phyloP scores from a whole-genome alignment of 2,329 filamentous ascomycete genomes.

The Claviceps maximensis region DNA sequence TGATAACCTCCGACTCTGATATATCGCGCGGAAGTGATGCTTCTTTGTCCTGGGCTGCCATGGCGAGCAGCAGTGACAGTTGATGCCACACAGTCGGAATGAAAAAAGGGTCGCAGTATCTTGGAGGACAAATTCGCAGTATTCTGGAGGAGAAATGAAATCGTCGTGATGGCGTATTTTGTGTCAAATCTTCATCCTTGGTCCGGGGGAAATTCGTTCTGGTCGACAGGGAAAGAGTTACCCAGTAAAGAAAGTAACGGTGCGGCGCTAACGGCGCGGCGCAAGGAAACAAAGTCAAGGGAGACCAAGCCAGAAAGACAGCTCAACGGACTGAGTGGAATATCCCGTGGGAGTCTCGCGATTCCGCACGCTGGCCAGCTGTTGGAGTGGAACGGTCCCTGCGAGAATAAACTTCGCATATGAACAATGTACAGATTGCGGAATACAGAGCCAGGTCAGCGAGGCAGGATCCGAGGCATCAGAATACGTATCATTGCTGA shows the following conservation, averaged over 20 bases:
- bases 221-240: background rate
- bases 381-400: background rate
- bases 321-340: too few relatives aligned
- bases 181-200: conserved; percentile 1
- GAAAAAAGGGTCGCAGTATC: background rate
- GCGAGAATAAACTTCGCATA: background rate
- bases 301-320: too few relatives aligned
- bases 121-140: too few relatives aligned
- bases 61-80: background rate
- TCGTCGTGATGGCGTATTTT: background rate
- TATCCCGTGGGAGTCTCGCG: background rate
- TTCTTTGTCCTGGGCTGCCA: conserved; percentile 1
- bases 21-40: conserved; percentile 7
- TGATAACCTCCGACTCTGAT: conserved; percentile 8
- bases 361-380: too few relatives aligned
- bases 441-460: background rate
- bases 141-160: background rate
- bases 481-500: background rate
- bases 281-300: too few relatives aligned
- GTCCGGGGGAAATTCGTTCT: background rate
- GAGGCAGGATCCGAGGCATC: background rate
- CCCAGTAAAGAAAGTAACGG: background rate
- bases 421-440: background rate
- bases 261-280: background rate
- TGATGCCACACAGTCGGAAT: background rate